A percentile compares a stretch with the other conserved stretches of the same genome.
Conservation (phyloP, 2,329 filamentous ascomycete genomes). For the Penicillium sclerotigenum region DNA sequence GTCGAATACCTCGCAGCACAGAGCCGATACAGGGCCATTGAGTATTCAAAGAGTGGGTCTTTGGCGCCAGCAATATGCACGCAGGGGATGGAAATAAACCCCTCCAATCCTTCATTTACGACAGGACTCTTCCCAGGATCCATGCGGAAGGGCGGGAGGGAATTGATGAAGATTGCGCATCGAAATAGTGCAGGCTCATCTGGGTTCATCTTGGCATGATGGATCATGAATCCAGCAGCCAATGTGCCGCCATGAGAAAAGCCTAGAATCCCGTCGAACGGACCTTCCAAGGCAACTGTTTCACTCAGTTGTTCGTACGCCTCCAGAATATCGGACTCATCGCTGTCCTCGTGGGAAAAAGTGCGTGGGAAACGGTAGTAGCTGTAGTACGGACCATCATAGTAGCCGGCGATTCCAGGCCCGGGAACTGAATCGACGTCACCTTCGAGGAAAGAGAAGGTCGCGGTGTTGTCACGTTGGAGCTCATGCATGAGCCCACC, state of each 20-base stretch:
- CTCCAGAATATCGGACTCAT: conserved; percentile 23
- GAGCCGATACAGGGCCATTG: conserved; percentile 23
- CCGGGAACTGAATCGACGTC: conserved; percentile 28
- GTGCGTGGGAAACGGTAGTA: conserved; percentile 32
- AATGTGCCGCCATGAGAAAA: conserved; percentile 38
- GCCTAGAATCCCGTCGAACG: conserved; percentile 33
- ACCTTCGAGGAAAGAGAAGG: conserved; percentile 32
- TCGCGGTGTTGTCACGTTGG: conserved; percentile 28
- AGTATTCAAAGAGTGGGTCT: conserved; percentile 27
- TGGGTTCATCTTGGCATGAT: conserved; percentile 26
- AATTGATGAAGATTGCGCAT: conserved; percentile 36
- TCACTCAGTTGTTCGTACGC: conserved; percentile 30
- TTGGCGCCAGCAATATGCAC: conserved; percentile 25
- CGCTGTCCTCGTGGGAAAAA: conserved; percentile 19
- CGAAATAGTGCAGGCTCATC: conserved; percentile 25
- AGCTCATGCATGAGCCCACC: conserved; percentile 28
- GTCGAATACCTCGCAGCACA: conserved; percentile 21
- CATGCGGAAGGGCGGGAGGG: conserved; percentile 32
- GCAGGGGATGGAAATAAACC: conserved; percentile 27
- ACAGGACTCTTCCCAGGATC: conserved; percentile 20
- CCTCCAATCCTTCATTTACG: conserved; percentile 24
- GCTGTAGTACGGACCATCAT: conserved; percentile 34
- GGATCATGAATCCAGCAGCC: conserved; percentile 29
- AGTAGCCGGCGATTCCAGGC: conserved; percentile 30
- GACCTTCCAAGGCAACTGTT: conserved; percentile 23